These are phyloP conservation scores for Bisporella sp. DNA, from an alignment of 2,329 filamentous ascomycete species.

Conservation along the genomic window DNA sequence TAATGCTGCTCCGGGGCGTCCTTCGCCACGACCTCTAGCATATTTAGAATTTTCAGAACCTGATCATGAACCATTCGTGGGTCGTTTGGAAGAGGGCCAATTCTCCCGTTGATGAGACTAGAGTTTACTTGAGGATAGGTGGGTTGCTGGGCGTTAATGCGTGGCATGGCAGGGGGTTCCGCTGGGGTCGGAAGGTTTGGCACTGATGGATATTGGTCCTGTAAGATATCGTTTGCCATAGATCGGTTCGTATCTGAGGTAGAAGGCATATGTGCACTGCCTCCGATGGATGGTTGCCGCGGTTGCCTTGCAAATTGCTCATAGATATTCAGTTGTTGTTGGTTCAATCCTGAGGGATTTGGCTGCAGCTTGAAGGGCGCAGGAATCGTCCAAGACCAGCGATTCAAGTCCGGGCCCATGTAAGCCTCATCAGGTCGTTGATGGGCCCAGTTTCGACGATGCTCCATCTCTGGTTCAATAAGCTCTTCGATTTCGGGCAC, in stretches of 20 bases:
- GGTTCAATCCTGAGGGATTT: conserved; percentile 65
- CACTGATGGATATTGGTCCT: conserved; percentile 53
- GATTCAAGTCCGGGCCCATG: conserved; percentile 72
- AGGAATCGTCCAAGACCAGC: conserved; percentile 90
- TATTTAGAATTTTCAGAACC: conserved; percentile 49
- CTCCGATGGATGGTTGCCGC: conserved; percentile 51
- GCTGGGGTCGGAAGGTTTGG: conserved; percentile 51
- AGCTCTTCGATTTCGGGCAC: conserved; percentile 92
- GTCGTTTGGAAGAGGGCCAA: conserved; percentile 38
- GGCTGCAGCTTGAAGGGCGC: conserved; percentile 86
- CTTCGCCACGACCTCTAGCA: conserved; percentile 47
- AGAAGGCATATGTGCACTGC: conserved; percentile 49
- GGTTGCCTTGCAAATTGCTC: conserved; percentile 91
- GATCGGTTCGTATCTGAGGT: conserved; percentile 54
- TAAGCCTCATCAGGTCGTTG: conserved; percentile 78
- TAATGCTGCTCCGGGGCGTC: conserved; percentile 54
- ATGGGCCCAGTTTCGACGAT: conserved; percentile 67
- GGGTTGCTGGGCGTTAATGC: conserved; percentile 43
- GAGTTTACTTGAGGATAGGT: conserved; percentile 49
- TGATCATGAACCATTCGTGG: conserved; percentile 45
- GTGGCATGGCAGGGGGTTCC: conserved; percentile 48
- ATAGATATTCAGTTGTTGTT: conserved; percentile 91
- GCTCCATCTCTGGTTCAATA: conserved; percentile 73
- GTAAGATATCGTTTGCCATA: conserved; percentile 56
- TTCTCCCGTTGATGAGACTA: conserved; percentile 44